A percentile compares a stretch with the other conserved stretches of the same genome.
phyloP scores from a whole-genome alignment of 352 stramenopile genomes.

The Phytophthora aleatoria region DNA sequence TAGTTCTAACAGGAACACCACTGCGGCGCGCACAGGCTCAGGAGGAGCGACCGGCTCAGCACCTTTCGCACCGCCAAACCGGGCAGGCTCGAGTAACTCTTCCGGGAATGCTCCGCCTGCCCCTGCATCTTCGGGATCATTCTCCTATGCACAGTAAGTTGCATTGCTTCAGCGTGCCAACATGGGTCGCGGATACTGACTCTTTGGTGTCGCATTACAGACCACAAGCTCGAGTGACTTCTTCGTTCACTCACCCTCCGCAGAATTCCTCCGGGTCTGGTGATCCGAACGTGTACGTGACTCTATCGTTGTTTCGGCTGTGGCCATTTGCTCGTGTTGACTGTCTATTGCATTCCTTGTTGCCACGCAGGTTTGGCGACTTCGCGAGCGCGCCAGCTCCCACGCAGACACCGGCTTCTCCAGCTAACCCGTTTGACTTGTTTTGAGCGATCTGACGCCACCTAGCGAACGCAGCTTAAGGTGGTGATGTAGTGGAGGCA shows the following conservation, averaged over 20 bases:
- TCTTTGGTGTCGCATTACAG: conserved; percentile 7
- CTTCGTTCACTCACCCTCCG: conserved; percentile 46
- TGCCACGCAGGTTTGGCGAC: conserved; percentile 49
- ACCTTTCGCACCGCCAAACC: conserved; percentile 22
- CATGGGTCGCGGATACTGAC: conserved; percentile 9
- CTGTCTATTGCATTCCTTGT: conserved; percentile 4
- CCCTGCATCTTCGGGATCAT: conserved; percentile 38
- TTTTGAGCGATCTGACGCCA: conserved; percentile 53
- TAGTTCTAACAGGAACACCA: conserved; percentile 27
- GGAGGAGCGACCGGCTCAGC: conserved; percentile 30
- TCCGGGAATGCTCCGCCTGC: conserved; percentile 25
- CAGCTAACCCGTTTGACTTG: conserved; percentile 86
- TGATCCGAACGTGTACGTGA: conserved; percentile 53
- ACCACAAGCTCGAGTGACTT: conserved; percentile 22
- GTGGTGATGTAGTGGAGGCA: conserved; percentile 17
- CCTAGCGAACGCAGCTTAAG: conserved; percentile 18
- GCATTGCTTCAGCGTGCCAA: not conserved
- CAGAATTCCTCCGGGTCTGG: conserved; percentile 41
- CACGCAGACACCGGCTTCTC: conserved; percentile 33
- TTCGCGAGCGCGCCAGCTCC: conserved; percentile 50
- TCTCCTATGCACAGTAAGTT: conserved; percentile 44
- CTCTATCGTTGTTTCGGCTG: not conserved
- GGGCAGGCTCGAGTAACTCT: conserved; percentile 22
- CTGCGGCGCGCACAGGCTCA: conserved; percentile 23
- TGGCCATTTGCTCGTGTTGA: conserved; percentile 9